Evolutionary conservation across 2,329 filamentous ascomycete species (phyloP).

Genomic region (Talaromyces rugulosus): DNA sequence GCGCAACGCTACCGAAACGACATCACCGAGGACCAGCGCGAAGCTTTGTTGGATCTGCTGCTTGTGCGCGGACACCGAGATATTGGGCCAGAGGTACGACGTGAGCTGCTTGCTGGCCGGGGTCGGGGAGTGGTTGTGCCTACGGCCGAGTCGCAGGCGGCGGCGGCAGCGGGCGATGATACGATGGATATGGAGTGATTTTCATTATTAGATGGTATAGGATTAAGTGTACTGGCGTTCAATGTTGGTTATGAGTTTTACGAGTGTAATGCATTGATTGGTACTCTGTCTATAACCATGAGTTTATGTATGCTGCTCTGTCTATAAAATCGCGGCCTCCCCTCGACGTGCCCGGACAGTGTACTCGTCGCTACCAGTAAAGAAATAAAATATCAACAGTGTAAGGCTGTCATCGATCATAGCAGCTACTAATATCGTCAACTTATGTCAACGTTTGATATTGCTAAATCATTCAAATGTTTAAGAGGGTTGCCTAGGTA

Average conservation of each 20-base stretch:
- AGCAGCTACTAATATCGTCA: no score
- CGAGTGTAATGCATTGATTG: background rate
- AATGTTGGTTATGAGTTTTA: background rate
- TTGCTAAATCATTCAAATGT: no score
- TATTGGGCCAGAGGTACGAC: conserved; percentile 86
- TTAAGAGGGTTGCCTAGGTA: no score
- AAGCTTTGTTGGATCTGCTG: conserved; percentile 83
- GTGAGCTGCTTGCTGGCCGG: conserved; percentile 82
- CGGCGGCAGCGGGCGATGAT: conserved; percentile 71
- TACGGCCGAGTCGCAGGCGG: conserved; percentile 50
- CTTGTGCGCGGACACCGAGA: conserved; percentile 78
- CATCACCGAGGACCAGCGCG: conserved; percentile 90
- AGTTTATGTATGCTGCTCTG: no score
- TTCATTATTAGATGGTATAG: background rate
- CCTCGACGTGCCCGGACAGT: no score
- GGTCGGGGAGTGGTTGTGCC: conserved; percentile 67
- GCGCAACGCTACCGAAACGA: conserved; percentile 93
- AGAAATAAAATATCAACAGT: no score
- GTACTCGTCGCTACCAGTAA: no score
- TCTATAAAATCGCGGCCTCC: no score
- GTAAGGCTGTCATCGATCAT: no score
- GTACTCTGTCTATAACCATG: background rate
- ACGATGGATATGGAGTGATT: conserved; percentile 69
- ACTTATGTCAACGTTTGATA: no score
- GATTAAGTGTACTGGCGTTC: background rate